Base-by-base conservation (phyloP, 306 rosid genomes). In the Castanea mollissima region DNA sequence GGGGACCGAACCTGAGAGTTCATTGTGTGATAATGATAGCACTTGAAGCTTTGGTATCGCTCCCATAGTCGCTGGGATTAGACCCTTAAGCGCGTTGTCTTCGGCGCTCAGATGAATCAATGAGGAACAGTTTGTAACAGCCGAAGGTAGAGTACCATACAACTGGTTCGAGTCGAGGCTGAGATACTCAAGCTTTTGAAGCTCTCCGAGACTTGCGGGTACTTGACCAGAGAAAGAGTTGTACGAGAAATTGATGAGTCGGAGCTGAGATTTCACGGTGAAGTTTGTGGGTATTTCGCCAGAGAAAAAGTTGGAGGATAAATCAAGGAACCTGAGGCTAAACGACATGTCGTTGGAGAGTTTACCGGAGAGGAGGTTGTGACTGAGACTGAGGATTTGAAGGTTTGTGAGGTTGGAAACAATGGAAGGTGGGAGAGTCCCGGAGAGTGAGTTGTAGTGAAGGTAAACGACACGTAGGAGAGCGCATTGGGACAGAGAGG, bases 141-240 rank as follows among this genome's bases (percentile, higher is more conserved):
- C 94, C 11, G 97, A 90, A 44, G 98, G 98, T 6, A 93, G 78
- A 1, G 93, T 90, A 5, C 98, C 97, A 41, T 73, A 73, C 3
- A 93, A 20, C 20, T 4, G 31, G 76, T 93, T 93, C 5, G 86
- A 87, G 82, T 93, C 98, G 1, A 93, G 68, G 81, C 76, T 90
- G 0, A 93, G 82, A 79, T 73, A 87, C 54, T 89, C 78, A 19
- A 93, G 90, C 31, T 31, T 10, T 25, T 88, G 83, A 15, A 93
- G 82, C 4, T 34, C 79, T 71, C 94, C 97, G 4, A 87, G 2
- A 5, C 76, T 74, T 4, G 74, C 83, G 23, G 97, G 94, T 32
- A 93, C 87, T 55, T 57, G 86, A 6, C 96, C 96, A 76, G 89
- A 67, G 84, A 93, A 87, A 16, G 51, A 21, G n/a, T 93, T 93